Percentiles rank a stretch among this genome's conserved stretches.
Conservation (phyloP, 1,139 yeast species). For the Yamadazyma sp. region DNA sequence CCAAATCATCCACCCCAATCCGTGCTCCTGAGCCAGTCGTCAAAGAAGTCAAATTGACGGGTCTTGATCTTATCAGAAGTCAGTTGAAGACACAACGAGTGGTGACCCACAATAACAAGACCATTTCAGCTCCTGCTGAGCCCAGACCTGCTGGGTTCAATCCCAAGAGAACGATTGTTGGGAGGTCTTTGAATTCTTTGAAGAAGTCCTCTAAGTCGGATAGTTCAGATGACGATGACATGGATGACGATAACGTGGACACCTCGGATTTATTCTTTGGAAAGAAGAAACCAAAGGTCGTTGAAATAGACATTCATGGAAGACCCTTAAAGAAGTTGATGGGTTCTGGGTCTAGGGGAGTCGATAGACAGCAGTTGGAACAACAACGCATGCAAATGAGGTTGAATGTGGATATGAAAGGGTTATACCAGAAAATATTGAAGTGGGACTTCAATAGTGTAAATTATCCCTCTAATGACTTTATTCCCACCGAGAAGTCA, state of each 20-base stretch:
- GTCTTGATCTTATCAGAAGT: constrained; percentile 41
- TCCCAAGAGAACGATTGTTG: constrained; percentile 31
- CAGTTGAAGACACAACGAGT: constrained; percentile 31
- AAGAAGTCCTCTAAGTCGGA: constrained; percentile 33
- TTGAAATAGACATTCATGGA: constrained; percentile 41
- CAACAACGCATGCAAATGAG: constrained; percentile 80
- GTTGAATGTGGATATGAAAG: constrained; percentile 73
- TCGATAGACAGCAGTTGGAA: constrained; percentile 53
- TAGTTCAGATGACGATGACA: constrained; percentile 36
- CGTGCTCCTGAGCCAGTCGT: constrained; percentile 31
- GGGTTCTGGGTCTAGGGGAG: constrained; percentile 13
- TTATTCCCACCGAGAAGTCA: constrained; percentile 30
- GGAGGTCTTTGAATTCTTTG: constrained; percentile 35
- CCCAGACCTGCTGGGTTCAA: constrained; percentile 87
- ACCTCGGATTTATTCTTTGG: constrained; percentile 44
- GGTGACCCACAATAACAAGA: constrained; percentile 11
- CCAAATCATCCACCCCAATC: constrained; percentile 31
- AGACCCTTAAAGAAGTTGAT: constrained; percentile 25
- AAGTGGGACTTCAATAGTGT: constrained; percentile 71
- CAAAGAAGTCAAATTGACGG: constrained; percentile 32
- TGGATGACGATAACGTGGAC: constrained; percentile 36
- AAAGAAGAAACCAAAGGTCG: constrained; percentile 32
- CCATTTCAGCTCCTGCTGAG: constrained; percentile 50
- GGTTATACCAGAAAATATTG: constrained; percentile 68
- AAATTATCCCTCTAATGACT: constrained; percentile 57